phyloP scores from a whole-genome alignment of 1,284 basidiomycete species.

The Vanrija pseudolonga region DNA sequence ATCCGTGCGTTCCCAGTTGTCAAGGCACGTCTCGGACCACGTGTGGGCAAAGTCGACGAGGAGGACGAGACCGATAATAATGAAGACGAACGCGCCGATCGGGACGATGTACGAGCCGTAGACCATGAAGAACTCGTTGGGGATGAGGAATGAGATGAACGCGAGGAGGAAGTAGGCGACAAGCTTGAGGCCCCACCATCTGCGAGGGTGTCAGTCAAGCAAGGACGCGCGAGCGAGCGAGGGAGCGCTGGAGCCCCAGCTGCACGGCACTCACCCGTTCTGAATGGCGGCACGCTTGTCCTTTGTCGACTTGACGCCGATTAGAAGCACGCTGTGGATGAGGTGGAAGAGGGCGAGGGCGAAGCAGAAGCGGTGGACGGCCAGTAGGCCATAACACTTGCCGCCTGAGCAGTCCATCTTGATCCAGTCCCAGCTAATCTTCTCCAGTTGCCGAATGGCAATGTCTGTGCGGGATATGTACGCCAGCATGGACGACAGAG shows the following conservation, averaged over 20 bases:
- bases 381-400: constrained; percentile 94
- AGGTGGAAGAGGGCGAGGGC: constrained; percentile 86
- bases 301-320: constrained; percentile 84
- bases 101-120: constrained; percentile 86
- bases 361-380: constrained; percentile 97
- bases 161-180: constrained; percentile 74
- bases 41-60: constrained; percentile 98
- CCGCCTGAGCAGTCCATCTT: constrained; percentile 94
- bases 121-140: constrained; percentile 59
- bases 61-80: constrained; percentile 90
- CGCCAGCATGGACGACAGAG: constrained; percentile 90
- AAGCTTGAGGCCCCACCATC: constrained; percentile 99
- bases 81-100: constrained; percentile 89
- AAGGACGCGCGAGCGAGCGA: not conserved
- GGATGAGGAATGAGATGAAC: constrained; percentile 79
- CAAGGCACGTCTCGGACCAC: constrained; percentile 94
- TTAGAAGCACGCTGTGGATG: constrained; percentile 70
- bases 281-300: constrained; percentile 90
- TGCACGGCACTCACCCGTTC: constrained; percentile 68
- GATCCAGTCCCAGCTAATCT: constrained; percentile 93
- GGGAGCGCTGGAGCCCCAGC: not conserved
- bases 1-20: constrained; percentile 84
- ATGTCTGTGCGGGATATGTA: constrained; percentile 93
- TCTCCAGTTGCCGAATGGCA: constrained; percentile 81
- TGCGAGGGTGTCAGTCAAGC: constrained; percentile 38